Evolutionary conservation across 257 asterid species (phyloP).

Genomic region (Penstemon barbatus): DNA sequence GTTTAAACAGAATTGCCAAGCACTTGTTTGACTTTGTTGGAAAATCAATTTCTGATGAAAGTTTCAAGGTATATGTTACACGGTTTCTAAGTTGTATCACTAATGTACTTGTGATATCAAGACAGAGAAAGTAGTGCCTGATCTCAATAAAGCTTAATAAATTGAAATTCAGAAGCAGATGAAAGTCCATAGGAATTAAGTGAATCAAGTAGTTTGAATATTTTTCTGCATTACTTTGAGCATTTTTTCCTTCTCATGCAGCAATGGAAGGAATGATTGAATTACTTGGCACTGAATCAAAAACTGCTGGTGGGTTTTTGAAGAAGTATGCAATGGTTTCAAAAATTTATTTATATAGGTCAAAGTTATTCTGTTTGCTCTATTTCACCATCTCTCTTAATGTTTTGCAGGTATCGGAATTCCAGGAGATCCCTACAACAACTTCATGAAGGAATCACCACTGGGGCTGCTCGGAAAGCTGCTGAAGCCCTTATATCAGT

Average conservation of each 20-base stretch:
- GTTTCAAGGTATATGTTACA: slow-evolving; percentile 63
- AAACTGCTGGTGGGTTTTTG: slow-evolving; percentile 84
- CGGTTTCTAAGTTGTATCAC: not conserved
- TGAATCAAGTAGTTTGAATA: slow-evolving; percentile 10
- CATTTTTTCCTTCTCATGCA: slow-evolving; percentile 33
- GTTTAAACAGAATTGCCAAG: slow-evolving; percentile 79
- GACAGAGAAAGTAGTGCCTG: not conserved
- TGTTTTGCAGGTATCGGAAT: slow-evolving; percentile 75
- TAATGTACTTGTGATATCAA: not conserved
- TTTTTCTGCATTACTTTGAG: slow-evolving; percentile 11
- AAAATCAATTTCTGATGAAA: slow-evolving; percentile 80
- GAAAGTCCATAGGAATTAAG: slow-evolving; percentile 6
- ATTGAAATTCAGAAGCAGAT: not conserved
- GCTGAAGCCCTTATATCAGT: slow-evolving; percentile 80
- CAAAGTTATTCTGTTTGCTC: slow-evolving; percentile 3
- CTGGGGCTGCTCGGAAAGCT: slow-evolving; percentile 69
- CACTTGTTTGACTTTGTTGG: slow-evolving; percentile 86
- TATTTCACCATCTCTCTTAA: slow-evolving; percentile 12
- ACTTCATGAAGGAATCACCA: slow-evolving; percentile 54
- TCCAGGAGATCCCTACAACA: slow-evolving; percentile 80
- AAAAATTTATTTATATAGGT: not conserved
- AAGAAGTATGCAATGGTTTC: slow-evolving; percentile 48
- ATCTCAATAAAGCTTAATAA: not conserved
- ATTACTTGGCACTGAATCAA: slow-evolving; percentile 73
- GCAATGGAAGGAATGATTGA: slow-evolving; percentile 99